These are phyloP conservation scores for Scheffersomyces illinoinensis DNA, from an alignment of 1,139 yeast species.

Conservation along the genomic window DNA sequence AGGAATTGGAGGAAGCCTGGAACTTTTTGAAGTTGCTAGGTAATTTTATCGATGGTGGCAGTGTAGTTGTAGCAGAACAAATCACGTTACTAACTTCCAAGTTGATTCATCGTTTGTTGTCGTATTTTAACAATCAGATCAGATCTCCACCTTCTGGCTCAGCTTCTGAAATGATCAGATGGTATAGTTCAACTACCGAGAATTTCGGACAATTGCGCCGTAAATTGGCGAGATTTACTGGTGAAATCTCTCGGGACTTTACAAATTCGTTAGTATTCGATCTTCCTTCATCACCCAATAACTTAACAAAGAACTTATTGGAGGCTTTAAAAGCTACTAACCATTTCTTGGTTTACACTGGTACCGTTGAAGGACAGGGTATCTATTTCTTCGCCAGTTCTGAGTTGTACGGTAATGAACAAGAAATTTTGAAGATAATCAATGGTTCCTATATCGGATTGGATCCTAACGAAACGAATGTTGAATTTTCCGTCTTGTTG, in stretches of 20 bases:
- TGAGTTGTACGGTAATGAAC: conserved; percentile 48
- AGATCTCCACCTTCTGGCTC: conserved; percentile 53
- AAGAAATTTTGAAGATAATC: conserved; percentile 43
- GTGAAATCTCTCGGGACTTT: conserved; percentile 67
- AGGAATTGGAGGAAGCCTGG: conserved; percentile 81
- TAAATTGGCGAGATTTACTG: conserved; percentile 76
- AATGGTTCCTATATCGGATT: conserved; percentile 45
- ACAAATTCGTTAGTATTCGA: conserved; percentile 76
- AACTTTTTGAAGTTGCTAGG: conserved; percentile 74
- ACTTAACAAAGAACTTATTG: conserved; percentile 55
- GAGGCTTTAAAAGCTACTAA: conserved; percentile 60
- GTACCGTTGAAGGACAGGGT: conserved; percentile 73
- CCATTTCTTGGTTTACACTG: conserved; percentile 79
- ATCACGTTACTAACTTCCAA: conserved; percentile 66
- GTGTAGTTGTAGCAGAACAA: conserved; percentile 78
- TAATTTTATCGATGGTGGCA: conserved; percentile 72
- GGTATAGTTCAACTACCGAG: conserved; percentile 83
- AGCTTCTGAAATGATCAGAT: conserved; percentile 65
- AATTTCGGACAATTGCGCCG: conserved; percentile 85
- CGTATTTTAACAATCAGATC: conserved; percentile 73
- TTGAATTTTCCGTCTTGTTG: conserved; percentile 34
- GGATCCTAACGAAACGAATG: conserved; percentile 29
- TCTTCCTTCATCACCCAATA: conserved; percentile 48
- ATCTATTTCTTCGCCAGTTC: conserved; percentile 71
- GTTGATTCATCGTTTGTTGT: conserved; percentile 66